phyloP scores from a whole-genome alignment of 169 alveolate genomes.

The Toxoplasma gondii region DNA sequence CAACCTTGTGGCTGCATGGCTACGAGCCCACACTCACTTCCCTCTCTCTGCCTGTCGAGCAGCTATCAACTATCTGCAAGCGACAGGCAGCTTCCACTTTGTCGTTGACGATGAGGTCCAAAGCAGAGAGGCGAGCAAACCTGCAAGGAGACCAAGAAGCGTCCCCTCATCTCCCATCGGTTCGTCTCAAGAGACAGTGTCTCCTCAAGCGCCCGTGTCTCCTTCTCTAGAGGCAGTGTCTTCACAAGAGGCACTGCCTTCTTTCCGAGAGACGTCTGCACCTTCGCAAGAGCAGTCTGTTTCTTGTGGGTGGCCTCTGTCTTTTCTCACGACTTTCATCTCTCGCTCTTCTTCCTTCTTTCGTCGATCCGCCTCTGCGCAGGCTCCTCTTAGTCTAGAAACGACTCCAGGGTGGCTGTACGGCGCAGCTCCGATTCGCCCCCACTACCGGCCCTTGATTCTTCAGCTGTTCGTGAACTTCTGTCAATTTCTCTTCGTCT shows the following conservation, averaged over 20 bases:
- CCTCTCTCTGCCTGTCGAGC: not conserved
- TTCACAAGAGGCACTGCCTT: not conserved
- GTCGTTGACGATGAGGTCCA: not conserved
- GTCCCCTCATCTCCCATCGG: not conserved
- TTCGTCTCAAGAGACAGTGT: not conserved
- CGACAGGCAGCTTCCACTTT: not conserved
- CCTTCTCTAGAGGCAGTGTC: not conserved
- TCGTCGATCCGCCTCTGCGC: not conserved
- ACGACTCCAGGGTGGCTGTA: not conserved
- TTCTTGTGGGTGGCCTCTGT: no score
- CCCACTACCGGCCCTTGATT: conserved; percentile 20
- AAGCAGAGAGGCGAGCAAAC: not conserved
- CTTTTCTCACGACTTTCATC: not conserved
- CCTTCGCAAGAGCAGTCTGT: not conserved
- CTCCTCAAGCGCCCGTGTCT: not conserved
- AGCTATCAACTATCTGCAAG: not conserved
- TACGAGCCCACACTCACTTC: not conserved
- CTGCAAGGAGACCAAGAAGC: not conserved
- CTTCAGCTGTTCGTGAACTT: not conserved
- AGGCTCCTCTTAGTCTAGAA: not conserved
- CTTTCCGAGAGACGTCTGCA: not conserved
- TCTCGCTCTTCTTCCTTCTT: not conserved
- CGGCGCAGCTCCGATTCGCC: conserved; percentile 25
- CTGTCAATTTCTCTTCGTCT: not conserved
- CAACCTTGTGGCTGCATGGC: conserved; percentile 11